A percentile compares a stretch with the other conserved stretches of the same genome.
These are phyloP conservation scores for Saccharomycopsis synnaedendra DNA, from an alignment of 805 yeast species.

Conservation along the genomic window DNA sequence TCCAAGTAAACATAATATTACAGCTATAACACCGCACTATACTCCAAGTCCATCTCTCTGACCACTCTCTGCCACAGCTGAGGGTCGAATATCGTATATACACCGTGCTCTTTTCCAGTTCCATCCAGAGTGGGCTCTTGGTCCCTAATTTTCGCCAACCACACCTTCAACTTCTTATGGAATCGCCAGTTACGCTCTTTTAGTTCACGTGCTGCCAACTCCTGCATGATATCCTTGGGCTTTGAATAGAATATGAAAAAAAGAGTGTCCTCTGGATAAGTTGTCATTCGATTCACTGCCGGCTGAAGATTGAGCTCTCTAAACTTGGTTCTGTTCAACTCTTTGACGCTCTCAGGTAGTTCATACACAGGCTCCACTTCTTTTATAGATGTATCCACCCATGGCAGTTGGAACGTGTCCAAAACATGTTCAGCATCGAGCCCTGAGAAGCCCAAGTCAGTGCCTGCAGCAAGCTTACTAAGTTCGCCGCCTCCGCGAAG, in stretches of 20 bases:
- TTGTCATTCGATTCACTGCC: conserved; percentile 31
- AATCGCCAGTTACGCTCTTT: conserved; percentile 93
- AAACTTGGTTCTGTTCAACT: conserved; percentile 10
- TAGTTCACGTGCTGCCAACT: conserved; percentile 83
- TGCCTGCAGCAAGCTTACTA: conserved; percentile 54
- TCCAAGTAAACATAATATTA: not conserved
- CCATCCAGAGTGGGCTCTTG: conserved; percentile 77
- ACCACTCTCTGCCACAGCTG: conserved; percentile 92
- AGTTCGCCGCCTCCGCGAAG: conserved; percentile 19
- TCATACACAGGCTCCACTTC: conserved; percentile 79
- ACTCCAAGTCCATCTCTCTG: conserved; percentile 49
- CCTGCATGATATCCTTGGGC: conserved; percentile 89
- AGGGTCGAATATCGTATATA: conserved; percentile 91
- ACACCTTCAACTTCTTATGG: conserved; percentile 89
- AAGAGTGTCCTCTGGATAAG: conserved; percentile 80
- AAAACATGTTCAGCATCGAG: conserved; percentile 35
- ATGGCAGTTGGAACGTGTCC: conserved; percentile 75
- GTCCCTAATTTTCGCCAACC: conserved; percentile 91
- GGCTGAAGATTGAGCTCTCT: conserved; percentile 29
- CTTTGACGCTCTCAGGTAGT: conserved; percentile 45
- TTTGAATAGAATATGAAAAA: conserved; percentile 89
- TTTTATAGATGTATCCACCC: conserved; percentile 86
- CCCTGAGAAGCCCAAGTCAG: conserved; percentile 59
- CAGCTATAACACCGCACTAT: conserved; percentile 46
- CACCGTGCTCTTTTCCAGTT: conserved; percentile 77